Base-by-base conservation (phyloP, 805 yeast genomes). In the Maudiozyma barnettii region DNA sequence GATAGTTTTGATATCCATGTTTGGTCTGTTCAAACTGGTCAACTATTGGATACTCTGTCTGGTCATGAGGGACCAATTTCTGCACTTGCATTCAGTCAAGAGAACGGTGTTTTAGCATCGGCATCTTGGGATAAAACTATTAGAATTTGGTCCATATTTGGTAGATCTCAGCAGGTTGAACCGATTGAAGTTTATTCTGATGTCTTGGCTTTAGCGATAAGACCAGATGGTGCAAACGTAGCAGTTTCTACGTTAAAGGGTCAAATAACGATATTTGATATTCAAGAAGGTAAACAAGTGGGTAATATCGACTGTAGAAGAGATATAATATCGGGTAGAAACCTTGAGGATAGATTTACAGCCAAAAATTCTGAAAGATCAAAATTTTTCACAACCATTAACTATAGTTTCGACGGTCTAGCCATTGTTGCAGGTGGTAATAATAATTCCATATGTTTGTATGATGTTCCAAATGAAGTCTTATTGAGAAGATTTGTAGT, bases 11-110 rank as follows among this genome's bases (percentile, higher is more conserved):
- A 86, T 49, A 85, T 93, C 49, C 90, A 85, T 60, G 88, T 93
- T 31, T 93, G 99, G 99, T 87, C 96, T 5, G 97, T 93, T 1
- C 98, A 93, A 70, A 90, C 97, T 0, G 83, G 95, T 1, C 96
- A 90, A 63, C 70, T 93, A 43, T 75, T 93, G 46, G 99, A 93
- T 60, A 76, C 86, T 14, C 71, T 93, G 44, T 71, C 90, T 5
- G 99, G 99, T 10, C 99, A 93, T 66, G 95, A 85, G 56, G 99
- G 96, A 2, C 99, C 99, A 1, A 82, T 93, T 3, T 86, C 96
- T 1, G 80, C 88, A 53, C 71, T 93, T 38, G 78, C 91, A 10
- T 91, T 93, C 64, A 95, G 96, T 42, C 70, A 69, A 12, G 95
- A 89, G 58, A 84, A 79, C 50, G 74, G 79, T 43, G 73, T 81